phyloP scores from a whole-genome alignment of 805 yeast genomes.

The Kodamaea jinghongensis region DNA sequence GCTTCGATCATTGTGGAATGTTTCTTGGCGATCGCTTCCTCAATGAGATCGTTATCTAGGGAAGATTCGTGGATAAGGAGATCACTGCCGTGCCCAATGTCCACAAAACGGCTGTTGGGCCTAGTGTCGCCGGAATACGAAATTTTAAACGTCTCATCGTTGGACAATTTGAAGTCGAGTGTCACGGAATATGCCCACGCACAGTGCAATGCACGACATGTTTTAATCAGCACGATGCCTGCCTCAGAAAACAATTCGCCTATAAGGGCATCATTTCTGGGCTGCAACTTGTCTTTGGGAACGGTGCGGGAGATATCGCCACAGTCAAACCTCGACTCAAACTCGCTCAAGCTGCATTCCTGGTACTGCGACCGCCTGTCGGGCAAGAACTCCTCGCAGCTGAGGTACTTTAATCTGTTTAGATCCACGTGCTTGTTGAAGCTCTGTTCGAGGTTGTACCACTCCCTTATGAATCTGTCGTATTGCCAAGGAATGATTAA shows the following conservation, averaged over 20 bases:
- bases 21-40: conserved; percentile 76
- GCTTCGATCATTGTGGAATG: conserved; percentile 94
- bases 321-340: conserved; percentile 31
- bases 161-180: conserved; percentile 49
- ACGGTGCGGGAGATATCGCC: conserved; percentile 14
- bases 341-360: conserved; percentile 26
- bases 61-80: conserved; percentile 92
- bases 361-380: conserved; percentile 31
- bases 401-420: conserved; percentile 47
- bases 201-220: conserved; percentile 84
- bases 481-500: conserved; percentile 77
- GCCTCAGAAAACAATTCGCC: conserved; percentile 39
- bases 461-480: conserved; percentile 62
- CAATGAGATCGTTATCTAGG: conserved; percentile 70
- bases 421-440: conserved; percentile 29
- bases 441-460: conserved; percentile 51
- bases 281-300: conserved; percentile 22
- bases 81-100: conserved; percentile 65
- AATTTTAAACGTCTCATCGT: conserved; percentile 50
- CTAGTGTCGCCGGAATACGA: conserved; percentile 96
- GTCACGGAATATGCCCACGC: conserved; percentile 69
- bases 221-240: conserved; percentile 43
- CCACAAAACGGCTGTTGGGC: conserved; percentile 66
- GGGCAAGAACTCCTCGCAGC: conserved; percentile 56
- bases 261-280: conserved; percentile 28